Conservation (phyloP, 2,329 filamentous ascomycete species). For the Fusarium haematococcum region DNA sequence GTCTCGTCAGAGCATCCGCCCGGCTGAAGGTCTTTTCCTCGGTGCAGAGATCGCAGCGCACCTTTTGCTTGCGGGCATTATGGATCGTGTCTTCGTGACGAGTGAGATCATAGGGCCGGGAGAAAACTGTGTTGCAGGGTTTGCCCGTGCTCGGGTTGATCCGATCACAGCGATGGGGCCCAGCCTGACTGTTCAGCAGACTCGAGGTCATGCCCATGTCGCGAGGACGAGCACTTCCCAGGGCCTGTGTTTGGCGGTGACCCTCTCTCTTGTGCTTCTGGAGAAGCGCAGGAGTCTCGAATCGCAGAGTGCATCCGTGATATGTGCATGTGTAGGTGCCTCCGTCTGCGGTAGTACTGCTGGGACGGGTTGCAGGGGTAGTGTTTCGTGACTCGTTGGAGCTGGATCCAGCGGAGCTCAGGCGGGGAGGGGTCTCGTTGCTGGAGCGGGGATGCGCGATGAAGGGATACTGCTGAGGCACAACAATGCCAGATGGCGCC, state of each 20-base stretch:
- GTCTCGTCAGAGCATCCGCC: conserved; percentile 92
- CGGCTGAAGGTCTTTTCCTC: conserved; percentile 98
- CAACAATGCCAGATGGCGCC: conserved; percentile 53
- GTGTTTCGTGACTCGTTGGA: conserved; percentile 47
- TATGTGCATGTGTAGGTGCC: conserved; percentile 98
- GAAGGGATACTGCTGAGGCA: conserved; percentile 66
- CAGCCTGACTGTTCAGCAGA: conserved; percentile 86
- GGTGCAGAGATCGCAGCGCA: conserved; percentile 90
- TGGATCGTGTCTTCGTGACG: conserved; percentile 98
- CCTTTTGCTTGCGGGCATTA: conserved; percentile 93
- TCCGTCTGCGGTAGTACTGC: conserved; percentile 76
- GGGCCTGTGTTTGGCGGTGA: conserved; percentile 78
- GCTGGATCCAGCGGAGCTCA: conserved; percentile 59
- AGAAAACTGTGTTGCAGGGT: conserved; percentile 94
- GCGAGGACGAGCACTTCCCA: conserved; percentile 43
- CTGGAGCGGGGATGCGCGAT: conserved; percentile 52
- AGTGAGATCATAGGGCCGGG: conserved; percentile 94
- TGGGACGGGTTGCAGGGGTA: conserved; percentile 61
- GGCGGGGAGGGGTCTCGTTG: conserved; percentile 51
- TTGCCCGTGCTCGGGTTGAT: conserved; percentile 96
- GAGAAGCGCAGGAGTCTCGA: conserved; percentile 86
- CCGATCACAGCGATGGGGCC: conserved; percentile 91
- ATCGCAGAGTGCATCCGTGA: conserved; percentile 88
- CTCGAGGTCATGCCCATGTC: conserved; percentile 60
- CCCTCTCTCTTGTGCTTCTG: conserved; percentile 97